Conservation (phyloP, 768 basidiomycete genomes). For the Fomitopsis pulvina region DNA sequence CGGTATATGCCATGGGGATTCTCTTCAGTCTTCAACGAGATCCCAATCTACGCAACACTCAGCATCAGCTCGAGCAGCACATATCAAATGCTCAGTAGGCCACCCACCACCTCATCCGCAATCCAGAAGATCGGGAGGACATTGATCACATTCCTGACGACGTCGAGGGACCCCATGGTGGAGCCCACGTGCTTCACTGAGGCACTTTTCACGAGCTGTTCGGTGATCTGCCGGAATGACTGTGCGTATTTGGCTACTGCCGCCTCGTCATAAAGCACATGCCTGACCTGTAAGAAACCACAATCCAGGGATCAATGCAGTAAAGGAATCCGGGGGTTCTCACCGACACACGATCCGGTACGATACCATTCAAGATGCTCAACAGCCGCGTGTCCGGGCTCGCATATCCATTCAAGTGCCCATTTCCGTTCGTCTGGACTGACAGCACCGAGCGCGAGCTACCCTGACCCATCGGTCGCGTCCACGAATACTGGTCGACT, state of each 20-base stretch:
- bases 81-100: not conserved
- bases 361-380: not conserved
- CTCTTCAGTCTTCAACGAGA: conserved; percentile 39
- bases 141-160: conserved; percentile 44
- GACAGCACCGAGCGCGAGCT: not conserved
- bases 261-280: conserved; percentile 11
- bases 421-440: not conserved
- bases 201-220: conserved; percentile 11
- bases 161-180: conserved; percentile 35
- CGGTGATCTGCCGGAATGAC: conserved; percentile 24
- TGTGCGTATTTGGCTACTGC: conserved; percentile 13
- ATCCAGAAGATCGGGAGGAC: conserved; percentile 35
- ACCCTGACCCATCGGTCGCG: conserved; percentile 33
- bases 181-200: conserved; percentile 10
- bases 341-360: conserved; percentile 2
- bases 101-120: conserved; percentile 30
- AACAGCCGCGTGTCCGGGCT: not conserved
- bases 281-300: conserved; percentile 1
- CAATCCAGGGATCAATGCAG: not conserved
- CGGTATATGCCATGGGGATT: conserved; percentile 39
- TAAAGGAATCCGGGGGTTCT: not conserved
- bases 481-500: conserved; percentile 50
- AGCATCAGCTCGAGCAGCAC: not conserved
- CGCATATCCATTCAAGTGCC: conserved; percentile 1
- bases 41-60: conserved; percentile 29